These are phyloP conservation scores for Pseudogymnoascus sp. DNA, from an alignment of 2,329 filamentous ascomycete genomes.

Conservation along the genomic window DNA sequence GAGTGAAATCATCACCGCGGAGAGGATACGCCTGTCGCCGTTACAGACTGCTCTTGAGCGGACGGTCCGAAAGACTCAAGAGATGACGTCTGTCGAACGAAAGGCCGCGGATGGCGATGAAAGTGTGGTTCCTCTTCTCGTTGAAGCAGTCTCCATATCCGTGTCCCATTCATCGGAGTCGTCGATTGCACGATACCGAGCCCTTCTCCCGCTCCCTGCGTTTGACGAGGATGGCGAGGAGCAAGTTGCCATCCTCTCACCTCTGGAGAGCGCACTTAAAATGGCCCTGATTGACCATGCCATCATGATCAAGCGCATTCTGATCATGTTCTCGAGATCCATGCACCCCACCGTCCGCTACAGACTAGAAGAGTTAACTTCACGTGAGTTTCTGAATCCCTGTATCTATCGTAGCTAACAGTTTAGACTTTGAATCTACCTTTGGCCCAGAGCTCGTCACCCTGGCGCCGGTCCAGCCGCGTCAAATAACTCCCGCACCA, in stretches of 20 bases:
- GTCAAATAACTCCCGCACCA: conserved; percentile 32
- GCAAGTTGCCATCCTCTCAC: conserved; percentile 41
- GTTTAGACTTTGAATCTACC: conserved; percentile 49
- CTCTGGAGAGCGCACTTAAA: conserved; percentile 69
- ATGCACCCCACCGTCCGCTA: conserved; percentile 49
- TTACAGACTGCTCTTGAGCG: conserved; percentile 86
- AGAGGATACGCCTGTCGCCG: conserved; percentile 55
- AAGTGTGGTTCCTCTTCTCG: conserved; percentile 56
- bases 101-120: conserved; percentile 65
- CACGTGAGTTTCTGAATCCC: conserved; percentile 43
- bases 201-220: conserved; percentile 51
- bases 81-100: conserved; percentile 69
- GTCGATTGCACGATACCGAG: conserved; percentile 70
- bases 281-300: conserved; percentile 85
- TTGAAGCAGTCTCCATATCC: conserved; percentile 69
- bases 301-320: conserved; percentile 73
- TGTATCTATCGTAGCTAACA: conserved; percentile 13
- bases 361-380: conserved; percentile 51
- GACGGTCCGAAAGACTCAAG: conserved; percentile 81
- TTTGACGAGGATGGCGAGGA: conserved; percentile 36
- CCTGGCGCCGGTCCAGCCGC: conserved; percentile 44
- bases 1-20: conserved; percentile 69
- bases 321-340: conserved; percentile 56
- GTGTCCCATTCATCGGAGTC: conserved; percentile 67
- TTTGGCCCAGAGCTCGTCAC: conserved; percentile 59